A percentile compares a stretch with the other conserved stretches of the same genome.
These are phyloP conservation scores for Monosporascus sp. DNA, from an alignment of 2,329 filamentous ascomycete genomes.

Conservation along the genomic window DNA sequence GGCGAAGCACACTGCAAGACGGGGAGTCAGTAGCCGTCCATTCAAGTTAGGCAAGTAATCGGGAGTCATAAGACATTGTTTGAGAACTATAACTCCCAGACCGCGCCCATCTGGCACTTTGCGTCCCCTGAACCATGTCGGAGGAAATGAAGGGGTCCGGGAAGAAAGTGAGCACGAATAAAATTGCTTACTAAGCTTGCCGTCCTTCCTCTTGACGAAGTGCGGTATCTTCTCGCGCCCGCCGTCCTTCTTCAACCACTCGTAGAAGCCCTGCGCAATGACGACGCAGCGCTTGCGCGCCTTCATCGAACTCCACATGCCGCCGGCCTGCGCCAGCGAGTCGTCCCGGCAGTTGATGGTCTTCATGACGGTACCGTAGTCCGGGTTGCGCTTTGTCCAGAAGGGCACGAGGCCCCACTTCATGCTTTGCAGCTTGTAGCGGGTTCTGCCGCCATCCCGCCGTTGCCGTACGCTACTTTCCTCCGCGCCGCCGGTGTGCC, in stretches of 20 bases:
- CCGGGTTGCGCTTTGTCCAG: constrained; percentile 82
- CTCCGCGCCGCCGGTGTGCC: constrained; percentile 10
- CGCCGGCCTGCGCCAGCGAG: constrained; percentile 66
- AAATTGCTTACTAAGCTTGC: constrained; percentile 48
- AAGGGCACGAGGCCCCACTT: constrained; percentile 94
- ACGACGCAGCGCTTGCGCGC: constrained; percentile 82
- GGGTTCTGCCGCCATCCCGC: constrained; percentile 27
- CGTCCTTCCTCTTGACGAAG: constrained; percentile 77
- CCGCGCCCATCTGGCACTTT: too few species aligned
- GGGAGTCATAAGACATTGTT: too few species aligned
- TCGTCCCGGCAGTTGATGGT: constrained; percentile 96
- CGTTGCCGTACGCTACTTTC: constrained; percentile 15
- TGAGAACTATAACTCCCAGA: too few species aligned
- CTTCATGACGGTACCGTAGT: constrained; percentile 72
- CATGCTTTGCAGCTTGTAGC: constrained; percentile 85
- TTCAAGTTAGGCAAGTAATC: too few species aligned
- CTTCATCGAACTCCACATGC: constrained; percentile 94
- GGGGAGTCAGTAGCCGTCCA: too few species aligned
- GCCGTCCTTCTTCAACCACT: constrained; percentile 78
- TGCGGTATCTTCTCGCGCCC: constrained; percentile 78
- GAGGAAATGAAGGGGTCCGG: too few species aligned
- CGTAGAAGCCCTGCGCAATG: constrained; percentile 88
- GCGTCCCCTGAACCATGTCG: too few species aligned
- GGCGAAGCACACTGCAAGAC: constrained; percentile 63
- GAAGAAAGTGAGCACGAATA: too few species aligned